phyloP scores from a whole-genome alignment of 768 basidiomycete genomes.

The Pleurotus eryngii region DNA sequence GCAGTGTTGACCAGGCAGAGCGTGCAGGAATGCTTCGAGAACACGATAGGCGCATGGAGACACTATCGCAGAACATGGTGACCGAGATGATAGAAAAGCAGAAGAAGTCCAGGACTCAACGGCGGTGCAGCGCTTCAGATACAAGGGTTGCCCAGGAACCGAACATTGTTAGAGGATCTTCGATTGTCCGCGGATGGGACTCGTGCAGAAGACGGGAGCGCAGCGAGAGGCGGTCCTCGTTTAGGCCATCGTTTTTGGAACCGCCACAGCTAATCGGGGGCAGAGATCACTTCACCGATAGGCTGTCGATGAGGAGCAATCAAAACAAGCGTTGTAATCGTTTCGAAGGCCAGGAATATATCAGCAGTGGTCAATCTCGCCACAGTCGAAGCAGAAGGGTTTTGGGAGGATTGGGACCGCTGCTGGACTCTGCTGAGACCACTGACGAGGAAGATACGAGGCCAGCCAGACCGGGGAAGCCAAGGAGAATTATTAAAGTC shows the following conservation, averaged over 20 bases:
- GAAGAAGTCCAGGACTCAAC: neutral
- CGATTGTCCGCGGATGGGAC: neutral
- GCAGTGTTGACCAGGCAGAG: neutral
- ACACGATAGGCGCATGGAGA: neutral
- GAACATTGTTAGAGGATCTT: neutral
- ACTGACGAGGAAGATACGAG: constrained; percentile 1
- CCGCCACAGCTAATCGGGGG: too few species aligned
- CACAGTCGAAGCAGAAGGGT: neutral
- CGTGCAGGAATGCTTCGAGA: neutral
- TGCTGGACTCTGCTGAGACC: neutral
- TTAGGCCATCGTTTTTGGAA: too few species aligned
- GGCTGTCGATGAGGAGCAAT: too few species aligned
- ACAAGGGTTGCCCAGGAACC: neutral
- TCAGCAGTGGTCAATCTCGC: neutral
- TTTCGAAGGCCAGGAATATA: neutral
- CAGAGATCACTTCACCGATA: too few species aligned
- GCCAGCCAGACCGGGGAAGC: too few species aligned
- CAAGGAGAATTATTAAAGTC: too few species aligned
- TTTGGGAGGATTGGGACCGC: neutral
- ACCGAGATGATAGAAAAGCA: neutral
- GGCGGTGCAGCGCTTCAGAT: neutral
- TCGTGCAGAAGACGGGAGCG: neutral
- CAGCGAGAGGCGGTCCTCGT: too few species aligned
- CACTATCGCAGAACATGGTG: neutral
- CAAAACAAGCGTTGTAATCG: too few species aligned